Evolutionary conservation across 495 filamentous ascomycete species (phyloP), one percentile per base, ranked within the genome.

Genomic region (Trichoderma virens): DNA sequence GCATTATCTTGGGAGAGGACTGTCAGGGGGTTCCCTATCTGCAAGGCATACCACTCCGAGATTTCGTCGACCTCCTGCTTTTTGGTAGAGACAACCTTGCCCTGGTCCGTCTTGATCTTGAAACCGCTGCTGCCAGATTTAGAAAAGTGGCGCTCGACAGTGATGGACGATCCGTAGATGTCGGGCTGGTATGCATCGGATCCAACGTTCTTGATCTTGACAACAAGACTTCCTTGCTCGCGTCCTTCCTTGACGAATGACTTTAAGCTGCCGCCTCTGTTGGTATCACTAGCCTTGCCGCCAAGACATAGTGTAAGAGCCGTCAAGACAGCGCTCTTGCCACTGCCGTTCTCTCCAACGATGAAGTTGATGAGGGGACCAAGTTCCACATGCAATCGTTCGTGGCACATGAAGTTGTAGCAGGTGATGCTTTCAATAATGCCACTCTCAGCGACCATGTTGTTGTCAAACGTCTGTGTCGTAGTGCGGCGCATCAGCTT

Each of bases 321-420:
- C 2, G 94, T 97, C n/a, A 99, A 77, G 25, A 98, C 87, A 27
- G 94, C 94, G 72, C 93, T 97, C 78, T 99, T 99, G n/a, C 94
- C 94, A 70, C 94, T 98, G 45, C 94, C 94, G 73, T 99, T 99
- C 70, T 96, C 91, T 3, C 94, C 94, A 63, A 96, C 91, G 61
- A 99, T 92, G 75, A 98, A 99, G 73, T 98, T 99, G 68, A 98
- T 94, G 5, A 97, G 81, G 0, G 94, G 93, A 0, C 94, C 93
- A 20, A 99, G 79, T 43, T 88, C 83, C 59, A 96, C 88, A 62
- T 87, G 82, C 18, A 98, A 85, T 65, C 86, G 86, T 20, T 81
- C 76, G 70, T 99, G 94, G 70, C 93, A 97, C 94, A 98, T 96
- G 72, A 96, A 96, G 71, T 96, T 97, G 65, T 87, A 85, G 73